These are phyloP conservation scores for Phytopythium ostracodes DNA, from an alignment of 352 stramenopile species.

Conservation along the genomic window DNA sequence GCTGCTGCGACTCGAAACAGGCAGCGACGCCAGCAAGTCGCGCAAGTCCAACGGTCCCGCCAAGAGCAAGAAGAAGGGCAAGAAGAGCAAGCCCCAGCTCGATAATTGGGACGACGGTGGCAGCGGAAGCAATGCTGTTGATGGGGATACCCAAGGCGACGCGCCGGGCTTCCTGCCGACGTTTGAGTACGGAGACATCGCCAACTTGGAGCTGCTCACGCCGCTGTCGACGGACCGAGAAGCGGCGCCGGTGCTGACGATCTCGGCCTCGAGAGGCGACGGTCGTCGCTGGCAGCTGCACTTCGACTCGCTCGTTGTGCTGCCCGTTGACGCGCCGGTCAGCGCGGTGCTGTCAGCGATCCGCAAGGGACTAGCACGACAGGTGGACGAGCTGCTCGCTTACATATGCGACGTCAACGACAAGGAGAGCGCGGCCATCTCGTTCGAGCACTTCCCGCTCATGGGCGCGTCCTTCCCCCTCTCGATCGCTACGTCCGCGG, in stretches of 20 bases:
- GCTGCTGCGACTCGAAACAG: conserved; percentile 10
- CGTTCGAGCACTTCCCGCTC: conserved; percentile 44
- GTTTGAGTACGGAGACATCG: conserved; percentile 57
- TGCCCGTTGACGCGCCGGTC: conserved; percentile 21
- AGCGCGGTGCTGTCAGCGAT: conserved; percentile 12
- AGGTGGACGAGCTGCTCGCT: conserved; percentile 21
- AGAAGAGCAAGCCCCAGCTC: background rate
- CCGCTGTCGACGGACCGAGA: conserved; percentile 21
- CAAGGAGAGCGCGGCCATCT: conserved; percentile 7
- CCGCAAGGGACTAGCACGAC: conserved; percentile 19
- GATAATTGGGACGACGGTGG: conserved; percentile 10
- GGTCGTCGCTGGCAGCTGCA: conserved; percentile 15
- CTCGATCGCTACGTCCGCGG: conserved; percentile 14
- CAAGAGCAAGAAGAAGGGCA: conserved; percentile 20
- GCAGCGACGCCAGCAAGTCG: conserved; percentile 17
- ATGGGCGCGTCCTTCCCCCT: conserved; percentile 47
- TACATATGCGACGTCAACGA: background rate
- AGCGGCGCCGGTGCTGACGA: conserved; percentile 26
- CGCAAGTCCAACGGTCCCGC: background rate
- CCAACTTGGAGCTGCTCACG: conserved; percentile 39
- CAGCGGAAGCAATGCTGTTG: background rate
- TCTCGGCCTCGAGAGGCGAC: conserved; percentile 18
- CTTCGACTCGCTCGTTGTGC: conserved; percentile 38
- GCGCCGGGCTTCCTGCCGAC: conserved; percentile 18
- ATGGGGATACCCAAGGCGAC: background rate